These are phyloP conservation scores for Camellia japonica DNA, from an alignment of 148 eudicot species.

Conservation along the genomic window DNA sequence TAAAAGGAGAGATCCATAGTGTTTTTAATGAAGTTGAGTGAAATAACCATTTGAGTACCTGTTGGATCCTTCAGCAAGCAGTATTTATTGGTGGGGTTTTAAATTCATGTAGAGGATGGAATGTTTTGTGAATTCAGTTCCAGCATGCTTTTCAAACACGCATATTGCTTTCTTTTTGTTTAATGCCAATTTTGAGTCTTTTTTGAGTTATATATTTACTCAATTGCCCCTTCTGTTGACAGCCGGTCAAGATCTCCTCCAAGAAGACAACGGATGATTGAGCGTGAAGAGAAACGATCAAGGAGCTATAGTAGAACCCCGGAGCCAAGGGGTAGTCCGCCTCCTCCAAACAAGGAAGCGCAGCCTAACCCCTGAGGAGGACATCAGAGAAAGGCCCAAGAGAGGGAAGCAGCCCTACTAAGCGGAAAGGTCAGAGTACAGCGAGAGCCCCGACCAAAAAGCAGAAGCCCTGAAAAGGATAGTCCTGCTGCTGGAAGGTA, in stretches of 20 bases:
- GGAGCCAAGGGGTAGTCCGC: slow-evolving; percentile 35
- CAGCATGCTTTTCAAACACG: no score
- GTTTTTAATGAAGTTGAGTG: no score
- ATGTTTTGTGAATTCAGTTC: no score
- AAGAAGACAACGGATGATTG: slow-evolving; percentile 47
- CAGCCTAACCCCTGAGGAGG: slow-evolving; percentile 58
- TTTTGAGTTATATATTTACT: no score
- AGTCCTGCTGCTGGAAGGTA: no score
- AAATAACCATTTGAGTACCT: no score
- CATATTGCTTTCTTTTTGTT: no score
- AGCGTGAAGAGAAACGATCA: slow-evolving; percentile 49
- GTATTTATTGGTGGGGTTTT: not conserved
- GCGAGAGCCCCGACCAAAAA: slow-evolving; percentile 54
- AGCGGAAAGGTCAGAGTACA: slow-evolving; percentile 48
- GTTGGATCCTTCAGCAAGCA: no score
- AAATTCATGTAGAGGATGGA: not conserved
- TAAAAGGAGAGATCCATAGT: no score
- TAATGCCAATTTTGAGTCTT: no score
- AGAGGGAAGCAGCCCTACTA: slow-evolving; percentile 28
- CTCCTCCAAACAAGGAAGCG: slow-evolving; percentile 49
- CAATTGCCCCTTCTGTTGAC: slow-evolving; percentile 8
- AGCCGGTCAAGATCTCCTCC: slow-evolving; percentile 83
- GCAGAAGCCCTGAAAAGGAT: slow-evolving; percentile 19
- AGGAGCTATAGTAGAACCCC: slow-evolving; percentile 67
- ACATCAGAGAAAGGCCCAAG: slow-evolving; percentile 35